Base-by-base conservation (phyloP, 2,329 filamentous ascomycete genomes). In the Davidsoniella virescens region DNA sequence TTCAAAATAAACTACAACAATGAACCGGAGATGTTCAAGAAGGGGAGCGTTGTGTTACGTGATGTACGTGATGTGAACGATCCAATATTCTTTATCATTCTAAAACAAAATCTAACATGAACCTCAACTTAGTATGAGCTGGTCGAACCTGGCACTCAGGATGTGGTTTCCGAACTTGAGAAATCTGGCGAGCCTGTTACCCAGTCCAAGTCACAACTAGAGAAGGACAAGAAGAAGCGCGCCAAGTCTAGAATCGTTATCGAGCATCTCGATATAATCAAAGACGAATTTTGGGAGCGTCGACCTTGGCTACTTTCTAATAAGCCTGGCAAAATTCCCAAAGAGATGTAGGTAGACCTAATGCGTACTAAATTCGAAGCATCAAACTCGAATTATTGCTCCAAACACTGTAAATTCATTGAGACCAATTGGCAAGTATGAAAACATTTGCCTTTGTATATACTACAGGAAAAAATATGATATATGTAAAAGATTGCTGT, bases 1-100 rank as follows among this genome's bases (percentile, higher is more conserved):
- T 96, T 94, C 63, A 77, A 80, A 2, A 88, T 96, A 62, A 98
- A 98, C 66, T 98, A 98, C 67, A 98, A 98, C 65, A 92, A 94
- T 57, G 92, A 98, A 64, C 78, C 79, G 0, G 87, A 93, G 55
- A 87, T 95, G 14, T 94, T 78, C 64, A 92, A 82, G 63, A 98
- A 96, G 63, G 92, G 92, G 4, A 96, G 86, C 56, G 82, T 95
- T 2, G 66, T 96, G 4, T 92, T 88, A 62, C 76, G 88, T 58
- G 84, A 92, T 62, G 83, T 84, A 65, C 60, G 76, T 64, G 16
- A 65, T 60, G 76, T 64, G 16, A 9, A n/a, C 17, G 2, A 20
- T 4, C 3, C 23, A 10, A 25, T 6, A 8, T 12, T 23, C 16
- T 14, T 18, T 36, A 10, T 2, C 33, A 37, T 25, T 20, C 10